phyloP scores from a whole-genome alignment of 1,139 yeast species.

The Scheffersomyces segobiensis region DNA sequence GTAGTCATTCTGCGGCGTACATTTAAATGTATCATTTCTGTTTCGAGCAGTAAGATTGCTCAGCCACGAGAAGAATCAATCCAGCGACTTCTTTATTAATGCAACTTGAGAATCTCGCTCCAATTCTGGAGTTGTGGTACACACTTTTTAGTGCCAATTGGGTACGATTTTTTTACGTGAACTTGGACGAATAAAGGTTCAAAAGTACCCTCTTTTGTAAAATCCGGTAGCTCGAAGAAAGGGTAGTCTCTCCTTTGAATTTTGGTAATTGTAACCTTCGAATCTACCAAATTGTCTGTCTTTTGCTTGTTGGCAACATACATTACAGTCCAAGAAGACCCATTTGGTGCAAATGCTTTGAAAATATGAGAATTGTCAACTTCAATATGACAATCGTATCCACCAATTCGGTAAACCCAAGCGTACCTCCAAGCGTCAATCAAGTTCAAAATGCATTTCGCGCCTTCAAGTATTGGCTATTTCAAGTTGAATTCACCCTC shows the following conservation, averaged over 20 bases:
- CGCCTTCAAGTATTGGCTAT: neutral
- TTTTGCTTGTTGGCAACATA: neutral
- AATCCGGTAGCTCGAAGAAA: neutral
- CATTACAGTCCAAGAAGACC: neutral
- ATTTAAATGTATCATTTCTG: no score
- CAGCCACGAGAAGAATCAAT: no score
- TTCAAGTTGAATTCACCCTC: neutral
- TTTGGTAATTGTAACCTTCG: neutral
- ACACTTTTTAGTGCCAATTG: neutral
- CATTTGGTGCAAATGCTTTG: neutral
- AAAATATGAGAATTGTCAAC: neutral
- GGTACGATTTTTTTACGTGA: neutral
- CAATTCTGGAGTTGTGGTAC: neutral
- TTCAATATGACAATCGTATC: neutral
- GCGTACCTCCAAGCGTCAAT: neutral
- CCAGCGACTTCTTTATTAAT: neutral
- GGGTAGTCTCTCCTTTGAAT: neutral
- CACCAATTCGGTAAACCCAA: neutral
- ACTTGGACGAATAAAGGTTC: neutral
- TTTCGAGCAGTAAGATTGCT: no score
- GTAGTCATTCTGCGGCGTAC: no score
- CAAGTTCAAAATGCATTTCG: neutral
- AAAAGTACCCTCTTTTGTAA: neutral
- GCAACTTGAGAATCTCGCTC: neutral
- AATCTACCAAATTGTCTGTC: neutral